Conservation (phyloP, 768 basidiomycete species). For the Lentinula sp. region DNA sequence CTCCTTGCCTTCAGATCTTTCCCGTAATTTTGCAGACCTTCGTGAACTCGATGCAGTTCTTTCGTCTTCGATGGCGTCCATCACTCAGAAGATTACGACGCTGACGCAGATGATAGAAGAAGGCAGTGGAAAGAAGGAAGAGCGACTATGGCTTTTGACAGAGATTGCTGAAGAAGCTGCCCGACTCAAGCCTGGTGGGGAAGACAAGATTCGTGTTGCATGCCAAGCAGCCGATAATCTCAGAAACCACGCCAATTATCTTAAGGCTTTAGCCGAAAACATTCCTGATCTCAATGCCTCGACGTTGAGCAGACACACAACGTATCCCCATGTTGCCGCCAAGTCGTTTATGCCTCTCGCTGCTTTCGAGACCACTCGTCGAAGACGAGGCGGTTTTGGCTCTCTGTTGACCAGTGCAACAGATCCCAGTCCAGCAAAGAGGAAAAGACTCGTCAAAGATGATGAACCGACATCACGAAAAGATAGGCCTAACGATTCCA, state of each 20-base stretch:
- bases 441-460: constrained; percentile 53
- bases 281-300: constrained; percentile 59
- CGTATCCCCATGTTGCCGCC: constrained; percentile 71
- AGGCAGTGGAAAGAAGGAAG: constrained; percentile 49
- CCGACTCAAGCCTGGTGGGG: constrained; percentile 87
- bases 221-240: constrained; percentile 88
- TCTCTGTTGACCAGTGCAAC: constrained; percentile 46
- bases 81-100: constrained; percentile 71
- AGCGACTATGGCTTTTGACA: constrained; percentile 79
- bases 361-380: constrained; percentile 57
- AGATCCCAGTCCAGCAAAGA: constrained; percentile 61
- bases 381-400: constrained; percentile 50
- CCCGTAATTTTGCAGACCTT: constrained; percentile 90
- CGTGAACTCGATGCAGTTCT: constrained; percentile 98
- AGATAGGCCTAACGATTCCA: constrained; percentile 38
- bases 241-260: constrained; percentile 55
- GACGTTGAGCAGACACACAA: constrained; percentile 53
- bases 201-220: constrained; percentile 97
- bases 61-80: constrained; percentile 75
- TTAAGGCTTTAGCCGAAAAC: constrained; percentile 53
- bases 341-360: constrained; percentile 59
- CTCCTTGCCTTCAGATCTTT: constrained; percentile 89
- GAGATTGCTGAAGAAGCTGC: constrained; percentile 94
- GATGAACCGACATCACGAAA: constrained; percentile 70
- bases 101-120: constrained; percentile 77